phyloP scores from a whole-genome alignment of 2,329 filamentous ascomycete species.

The Fusarium sororula region DNA sequence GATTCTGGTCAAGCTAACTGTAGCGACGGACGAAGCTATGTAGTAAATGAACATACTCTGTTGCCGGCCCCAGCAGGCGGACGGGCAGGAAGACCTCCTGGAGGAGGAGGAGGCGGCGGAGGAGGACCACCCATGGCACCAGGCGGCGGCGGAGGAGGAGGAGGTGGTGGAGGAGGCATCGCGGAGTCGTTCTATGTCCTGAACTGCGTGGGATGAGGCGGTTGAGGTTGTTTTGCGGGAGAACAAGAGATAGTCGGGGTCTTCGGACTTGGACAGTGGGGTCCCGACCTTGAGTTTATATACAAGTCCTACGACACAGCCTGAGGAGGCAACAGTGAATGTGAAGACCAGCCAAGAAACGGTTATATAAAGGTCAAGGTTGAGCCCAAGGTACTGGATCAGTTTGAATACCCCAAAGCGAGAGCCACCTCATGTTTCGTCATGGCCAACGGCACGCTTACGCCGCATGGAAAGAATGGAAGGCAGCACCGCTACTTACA shows the following conservation, averaged over 20 bases:
- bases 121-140: too few relatives aligned
- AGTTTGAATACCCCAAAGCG: conserved; percentile 21
- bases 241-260: conserved; percentile 11
- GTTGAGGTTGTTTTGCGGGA: conserved; percentile 25
- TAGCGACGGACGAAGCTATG: neutral
- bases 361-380: conserved; percentile 15
- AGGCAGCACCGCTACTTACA: conserved; percentile 37
- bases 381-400: conserved; percentile 19
- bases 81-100: too few relatives aligned
- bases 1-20: neutral
- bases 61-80: too few relatives aligned
- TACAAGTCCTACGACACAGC: neutral
- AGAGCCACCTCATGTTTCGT: conserved; percentile 40
- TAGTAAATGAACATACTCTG: too few relatives aligned
- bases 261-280: conserved; percentile 22
- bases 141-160: conserved; percentile 53
- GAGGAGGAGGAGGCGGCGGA: too few relatives aligned
- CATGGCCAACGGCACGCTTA: conserved; percentile 39
- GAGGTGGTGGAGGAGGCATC: conserved; percentile 69
- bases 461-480: conserved; percentile 35
- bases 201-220: conserved; percentile 10
- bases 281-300: conserved; percentile 8
- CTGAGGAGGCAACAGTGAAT: neutral
- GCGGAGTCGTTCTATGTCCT: conserved; percentile 2
- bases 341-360: neutral